A percentile compares a stretch with the other conserved stretches of the same genome.
phyloP scores from a whole-genome alignment of 2,329 filamentous ascomycete genomes.

The Arthrobotrys musiformis region DNA sequence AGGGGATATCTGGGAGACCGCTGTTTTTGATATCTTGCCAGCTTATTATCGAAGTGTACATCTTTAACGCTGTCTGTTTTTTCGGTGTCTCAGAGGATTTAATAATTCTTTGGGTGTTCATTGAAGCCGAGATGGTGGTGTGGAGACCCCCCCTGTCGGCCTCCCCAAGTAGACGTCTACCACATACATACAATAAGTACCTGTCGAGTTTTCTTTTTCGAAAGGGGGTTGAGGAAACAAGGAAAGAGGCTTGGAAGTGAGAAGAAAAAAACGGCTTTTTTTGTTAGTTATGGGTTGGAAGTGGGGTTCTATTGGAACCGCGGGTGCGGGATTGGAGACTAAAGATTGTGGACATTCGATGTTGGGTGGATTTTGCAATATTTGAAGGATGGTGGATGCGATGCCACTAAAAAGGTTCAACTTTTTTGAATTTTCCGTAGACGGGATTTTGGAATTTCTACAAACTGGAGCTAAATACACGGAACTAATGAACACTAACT shows the following conservation, averaged over 20 bases:
- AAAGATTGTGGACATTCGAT: conserved; percentile 28
- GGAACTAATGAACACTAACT: too few species aligned
- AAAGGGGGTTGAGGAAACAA: conserved; percentile 20
- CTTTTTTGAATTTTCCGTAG: too few species aligned
- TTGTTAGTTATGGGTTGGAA: background rate
- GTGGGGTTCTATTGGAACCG: conserved; percentile 47
- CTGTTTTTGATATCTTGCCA: too few species aligned
- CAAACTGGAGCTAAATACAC: too few species aligned
- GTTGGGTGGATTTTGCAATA: conserved; percentile 39
- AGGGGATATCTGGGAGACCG: too few species aligned
- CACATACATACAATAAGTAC: too few species aligned
- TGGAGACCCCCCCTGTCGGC: conserved; percentile 2
- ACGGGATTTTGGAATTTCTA: background rate
- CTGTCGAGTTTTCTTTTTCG: conserved; percentile 10
- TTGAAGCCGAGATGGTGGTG: conserved; percentile 35
- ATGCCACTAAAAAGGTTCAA: too few species aligned
- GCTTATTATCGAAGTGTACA: too few species aligned
- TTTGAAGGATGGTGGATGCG: conserved; percentile 38
- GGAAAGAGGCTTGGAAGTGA: conserved; percentile 40
- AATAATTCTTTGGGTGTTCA: too few species aligned
- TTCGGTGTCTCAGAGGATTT: too few species aligned
- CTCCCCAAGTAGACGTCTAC: background rate
- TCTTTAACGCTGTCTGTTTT: too few species aligned
- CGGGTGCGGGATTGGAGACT: conserved; percentile 52
- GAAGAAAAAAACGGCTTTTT: conserved; percentile 33